Evolutionary conservation across 2,329 filamentous ascomycete species (phyloP).

Genomic region (Colletotrichum truncatum): DNA sequence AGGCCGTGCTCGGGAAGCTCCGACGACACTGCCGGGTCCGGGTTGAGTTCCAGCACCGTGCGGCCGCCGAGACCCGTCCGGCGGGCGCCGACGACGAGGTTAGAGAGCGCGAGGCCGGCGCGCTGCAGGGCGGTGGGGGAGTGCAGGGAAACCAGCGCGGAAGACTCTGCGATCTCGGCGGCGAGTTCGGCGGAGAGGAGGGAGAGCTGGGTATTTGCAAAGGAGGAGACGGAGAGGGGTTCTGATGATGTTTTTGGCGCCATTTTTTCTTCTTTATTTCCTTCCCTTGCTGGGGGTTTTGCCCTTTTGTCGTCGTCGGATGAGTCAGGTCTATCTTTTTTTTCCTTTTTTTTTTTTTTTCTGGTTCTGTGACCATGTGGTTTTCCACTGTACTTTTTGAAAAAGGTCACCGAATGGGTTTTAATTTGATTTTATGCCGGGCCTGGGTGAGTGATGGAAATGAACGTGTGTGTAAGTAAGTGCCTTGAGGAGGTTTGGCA

Average conservation of each 20-base stretch:
- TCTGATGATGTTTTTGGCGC: constrained; percentile 39
- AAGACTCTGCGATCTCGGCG: constrained; percentile 77
- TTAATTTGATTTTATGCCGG: too few species aligned
- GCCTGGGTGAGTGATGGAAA: neutral
- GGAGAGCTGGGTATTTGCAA: constrained; percentile 75
- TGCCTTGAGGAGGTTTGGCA: too few species aligned
- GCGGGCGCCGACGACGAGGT: constrained; percentile 77
- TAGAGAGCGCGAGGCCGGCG: constrained; percentile 81
- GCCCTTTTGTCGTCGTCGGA: too few species aligned
- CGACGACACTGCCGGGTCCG: constrained; percentile 74
- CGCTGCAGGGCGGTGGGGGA: constrained; percentile 76
- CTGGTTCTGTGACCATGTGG: too few species aligned
- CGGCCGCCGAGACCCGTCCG: constrained; percentile 93
- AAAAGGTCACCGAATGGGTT: too few species aligned
- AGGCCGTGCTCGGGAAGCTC: constrained; percentile 80
- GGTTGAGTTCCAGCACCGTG: constrained; percentile 81
- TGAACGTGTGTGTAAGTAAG: neutral
- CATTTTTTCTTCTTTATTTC: constrained; percentile 40
- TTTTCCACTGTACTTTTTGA: too few species aligned
- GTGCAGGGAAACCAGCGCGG: constrained; percentile 71
- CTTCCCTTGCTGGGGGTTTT: too few species aligned
- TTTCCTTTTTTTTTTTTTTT: neutral
- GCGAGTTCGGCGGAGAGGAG: constrained; percentile 78
- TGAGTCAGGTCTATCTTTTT: neutral
- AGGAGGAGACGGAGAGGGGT: constrained; percentile 71